These are phyloP conservation scores for Celoporthe dispersa DNA, from an alignment of 2,329 filamentous ascomycete species.

Conservation along the genomic window DNA sequence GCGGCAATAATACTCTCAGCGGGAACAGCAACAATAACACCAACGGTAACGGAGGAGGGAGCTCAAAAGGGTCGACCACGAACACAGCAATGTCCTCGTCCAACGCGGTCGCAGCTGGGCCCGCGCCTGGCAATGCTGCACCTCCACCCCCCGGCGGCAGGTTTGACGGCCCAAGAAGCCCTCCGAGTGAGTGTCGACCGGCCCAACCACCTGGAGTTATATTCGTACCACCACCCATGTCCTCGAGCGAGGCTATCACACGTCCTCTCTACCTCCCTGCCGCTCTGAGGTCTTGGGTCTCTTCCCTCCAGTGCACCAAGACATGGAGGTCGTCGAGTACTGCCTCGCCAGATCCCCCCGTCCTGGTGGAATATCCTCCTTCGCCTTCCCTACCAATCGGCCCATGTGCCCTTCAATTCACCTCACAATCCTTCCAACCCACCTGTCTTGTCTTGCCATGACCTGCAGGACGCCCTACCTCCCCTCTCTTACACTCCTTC, in stretches of 20 bases:
- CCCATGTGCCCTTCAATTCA: not conserved
- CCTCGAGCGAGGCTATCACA: not conserved
- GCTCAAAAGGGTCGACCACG: slow-evolving; percentile 17
- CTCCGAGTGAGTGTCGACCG: slow-evolving; percentile 58
- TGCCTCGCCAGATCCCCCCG: slow-evolving; percentile 11
- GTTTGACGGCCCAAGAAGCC: slow-evolving; percentile 66
- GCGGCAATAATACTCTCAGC: not conserved
- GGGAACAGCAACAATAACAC: not conserved
- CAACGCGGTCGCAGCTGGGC: slow-evolving; percentile 30
- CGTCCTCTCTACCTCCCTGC: not conserved
- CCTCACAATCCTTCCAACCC: not conserved
- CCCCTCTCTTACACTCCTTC: not conserved
- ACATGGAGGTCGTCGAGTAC: not conserved
- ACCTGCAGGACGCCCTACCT: not conserved
- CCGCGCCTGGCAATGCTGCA: not conserved
- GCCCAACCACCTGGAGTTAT: not conserved
- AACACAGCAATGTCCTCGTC: slow-evolving; percentile 40
- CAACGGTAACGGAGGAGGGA: slow-evolving; percentile 6
- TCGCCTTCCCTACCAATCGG: not conserved
- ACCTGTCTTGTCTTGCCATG: not conserved
- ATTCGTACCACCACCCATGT: not conserved
- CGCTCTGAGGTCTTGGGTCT: not conserved
- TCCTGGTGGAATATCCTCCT: not conserved
- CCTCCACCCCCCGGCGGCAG: slow-evolving; percentile 5
- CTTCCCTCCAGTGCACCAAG: not conserved